These are phyloP conservation scores for Smittium culicis DNA, from an alignment of 371 early-diverging fungal species.

Conservation along the genomic window DNA sequence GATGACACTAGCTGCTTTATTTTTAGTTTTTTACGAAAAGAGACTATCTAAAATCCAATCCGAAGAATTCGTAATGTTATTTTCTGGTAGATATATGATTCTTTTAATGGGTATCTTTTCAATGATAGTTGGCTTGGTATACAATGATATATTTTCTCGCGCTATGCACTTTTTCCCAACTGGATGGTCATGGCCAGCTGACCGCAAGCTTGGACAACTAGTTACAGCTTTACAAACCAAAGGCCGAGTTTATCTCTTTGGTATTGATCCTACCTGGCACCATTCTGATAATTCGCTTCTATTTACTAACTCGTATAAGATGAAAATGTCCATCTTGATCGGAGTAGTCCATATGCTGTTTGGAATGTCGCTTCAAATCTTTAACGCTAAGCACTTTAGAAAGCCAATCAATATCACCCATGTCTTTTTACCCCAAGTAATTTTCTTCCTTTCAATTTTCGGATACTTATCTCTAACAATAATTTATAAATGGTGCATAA, in stretches of 20 bases:
- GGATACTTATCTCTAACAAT: slow-evolving; percentile 93
- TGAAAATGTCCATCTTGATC: slow-evolving; percentile 97
- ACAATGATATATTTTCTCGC: slow-evolving; percentile 94
- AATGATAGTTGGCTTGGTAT: slow-evolving; percentile 94
- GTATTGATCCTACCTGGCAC: slow-evolving; percentile 83
- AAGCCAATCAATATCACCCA: slow-evolving; percentile 65
- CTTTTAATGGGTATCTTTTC: slow-evolving; percentile 94
- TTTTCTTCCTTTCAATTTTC: slow-evolving; percentile 86
- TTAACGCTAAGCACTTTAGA: slow-evolving; percentile 80
- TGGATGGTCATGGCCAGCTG: slow-evolving; percentile 61
- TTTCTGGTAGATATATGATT: slow-evolving; percentile 93
- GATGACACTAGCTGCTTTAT: slow-evolving; percentile 60
- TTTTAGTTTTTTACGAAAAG: slow-evolving; percentile 71
- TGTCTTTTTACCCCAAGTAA: slow-evolving; percentile 89
- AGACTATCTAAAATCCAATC: slow-evolving; percentile 49
- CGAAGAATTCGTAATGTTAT: slow-evolving; percentile 87
- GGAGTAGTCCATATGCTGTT: slow-evolving; percentile 98
- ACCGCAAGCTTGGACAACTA: slow-evolving; percentile 60
- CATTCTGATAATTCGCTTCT: slow-evolving; percentile 79
- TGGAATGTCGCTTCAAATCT: slow-evolving; percentile 83
- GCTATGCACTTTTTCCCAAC: slow-evolving; percentile 60
- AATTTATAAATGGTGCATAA: slow-evolving; percentile 92
- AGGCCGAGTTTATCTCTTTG: slow-evolving; percentile 40
- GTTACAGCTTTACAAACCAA: slow-evolving; percentile 26
- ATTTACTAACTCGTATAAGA: slow-evolving; percentile 99